Evolutionary conservation across 495 filamentous ascomycete genomes (phyloP).

Genomic region (Penicillium tannophilum): DNA sequence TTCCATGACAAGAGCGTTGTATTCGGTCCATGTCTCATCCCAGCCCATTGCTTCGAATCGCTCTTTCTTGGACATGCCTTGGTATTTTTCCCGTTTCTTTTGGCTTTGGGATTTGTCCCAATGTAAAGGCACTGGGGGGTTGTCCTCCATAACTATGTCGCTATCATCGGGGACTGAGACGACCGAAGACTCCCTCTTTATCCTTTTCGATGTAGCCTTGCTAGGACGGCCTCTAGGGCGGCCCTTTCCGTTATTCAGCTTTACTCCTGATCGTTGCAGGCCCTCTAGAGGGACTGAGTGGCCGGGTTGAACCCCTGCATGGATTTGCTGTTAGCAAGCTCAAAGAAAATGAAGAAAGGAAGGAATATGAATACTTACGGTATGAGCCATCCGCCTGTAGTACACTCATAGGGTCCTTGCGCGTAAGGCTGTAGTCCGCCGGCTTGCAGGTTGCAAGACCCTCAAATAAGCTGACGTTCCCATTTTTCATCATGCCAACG

Average conservation of each 20-base stretch:
- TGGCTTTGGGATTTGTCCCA: constrained; percentile 11
- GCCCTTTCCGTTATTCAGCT: not conserved
- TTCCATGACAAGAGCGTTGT: constrained; percentile 42
- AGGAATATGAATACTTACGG: constrained; percentile 1
- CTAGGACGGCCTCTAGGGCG: not conserved
- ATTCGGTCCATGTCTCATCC: constrained; percentile 49
- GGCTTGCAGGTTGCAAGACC: constrained; percentile 38
- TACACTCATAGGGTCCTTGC: constrained; percentile 35
- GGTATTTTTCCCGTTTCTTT: constrained; percentile 23
- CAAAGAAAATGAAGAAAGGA: not conserved
- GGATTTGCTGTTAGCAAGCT: not conserved
- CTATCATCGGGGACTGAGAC: constrained; percentile 6
- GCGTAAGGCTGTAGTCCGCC: constrained; percentile 33
- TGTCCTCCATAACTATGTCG: constrained; percentile 5
- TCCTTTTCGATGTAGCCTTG: not conserved
- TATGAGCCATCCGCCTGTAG: constrained; percentile 30
- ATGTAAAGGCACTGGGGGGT: not conserved
- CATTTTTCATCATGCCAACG: constrained; percentile 40
- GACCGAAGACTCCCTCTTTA: not conserved
- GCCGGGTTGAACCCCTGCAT: not conserved
- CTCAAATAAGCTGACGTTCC: constrained; percentile 50
- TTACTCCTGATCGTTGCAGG: not conserved
- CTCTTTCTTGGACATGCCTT: constrained; percentile 39
- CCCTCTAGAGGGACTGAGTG: not conserved
- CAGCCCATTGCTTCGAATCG: constrained; percentile 43